Base-by-base conservation (phyloP, 257 asterid species). In the Verbena officinalis region DNA sequence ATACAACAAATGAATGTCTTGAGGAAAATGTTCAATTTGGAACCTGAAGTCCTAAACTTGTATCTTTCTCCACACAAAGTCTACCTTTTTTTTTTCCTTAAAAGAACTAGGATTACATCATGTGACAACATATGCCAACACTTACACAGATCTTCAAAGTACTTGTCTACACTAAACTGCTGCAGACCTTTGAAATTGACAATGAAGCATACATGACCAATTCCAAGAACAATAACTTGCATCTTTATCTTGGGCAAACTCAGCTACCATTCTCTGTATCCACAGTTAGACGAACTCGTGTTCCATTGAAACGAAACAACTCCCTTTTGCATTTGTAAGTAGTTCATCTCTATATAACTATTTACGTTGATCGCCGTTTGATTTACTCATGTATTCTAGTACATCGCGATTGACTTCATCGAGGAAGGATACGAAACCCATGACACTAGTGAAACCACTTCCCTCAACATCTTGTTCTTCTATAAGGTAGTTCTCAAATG, bases 381-480 rank as follows among this genome's bases (percentile, higher is more conserved):
- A 64, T 70, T 63, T 73, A 44, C 31, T 73, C 74, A 78, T 53
- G 81, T 86, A 88, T 31, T 84, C 96, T 54, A 84, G 55, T 21
- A 86, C 97, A n/a, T 87, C 85, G 1, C 66, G 95, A 55, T 71
- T 86, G 72, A 94, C 73, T 73, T 86, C 97, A 51, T 94, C 97
- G 0, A 94, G 91, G 80, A 94, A 94, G 42, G 96, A 88, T 34
- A 94, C 90, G 5, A 90, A 90, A 21, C 97, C 99, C 88, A 82
- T 82, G 61, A 79, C 90, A 54, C 96, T 93, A 1, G 86, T 78
- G 83, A 84, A 88, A 70, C 96, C 93, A 65, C 79, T 83, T 57
- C 99, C 97, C 74, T 65, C 95, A 0, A 83, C 96, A 59, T 94
- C 99, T 58, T 90, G 97, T 68, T 94, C 99, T 81, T 94, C 99